Evolutionary conservation across 2,329 filamentous ascomycete species (phyloP).

Genomic region (Penicillium sp.): DNA sequence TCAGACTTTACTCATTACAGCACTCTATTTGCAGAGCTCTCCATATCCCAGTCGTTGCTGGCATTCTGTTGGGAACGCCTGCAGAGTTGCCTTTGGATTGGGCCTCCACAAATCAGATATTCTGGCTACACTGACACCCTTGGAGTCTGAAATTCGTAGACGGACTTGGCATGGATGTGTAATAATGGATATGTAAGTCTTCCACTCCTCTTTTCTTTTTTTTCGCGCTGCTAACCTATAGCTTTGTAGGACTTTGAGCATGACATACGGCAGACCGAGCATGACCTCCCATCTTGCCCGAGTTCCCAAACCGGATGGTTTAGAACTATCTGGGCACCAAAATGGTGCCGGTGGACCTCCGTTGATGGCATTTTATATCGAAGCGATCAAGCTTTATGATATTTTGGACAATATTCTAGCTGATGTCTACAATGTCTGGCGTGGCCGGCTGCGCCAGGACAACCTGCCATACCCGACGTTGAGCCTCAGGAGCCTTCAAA

Average conservation of each 20-base stretch:
- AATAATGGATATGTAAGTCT: conserved; percentile 29
- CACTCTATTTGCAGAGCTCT: conserved; percentile 38
- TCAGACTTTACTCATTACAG: conserved; percentile 39
- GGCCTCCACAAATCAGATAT: conserved; percentile 36
- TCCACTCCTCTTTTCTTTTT: conserved; percentile 5
- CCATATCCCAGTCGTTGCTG: conserved; percentile 39
- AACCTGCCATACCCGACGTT: neutral
- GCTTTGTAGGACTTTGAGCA: conserved; percentile 28
- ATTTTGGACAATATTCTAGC: conserved; percentile 6
- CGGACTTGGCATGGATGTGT: conserved; percentile 37
- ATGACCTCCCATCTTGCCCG: conserved; percentile 21
- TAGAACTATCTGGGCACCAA: neutral
- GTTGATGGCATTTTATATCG: neutral
- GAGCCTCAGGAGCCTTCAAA: neutral
- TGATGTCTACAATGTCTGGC: conserved; percentile 8
- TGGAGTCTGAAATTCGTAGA: conserved; percentile 34
- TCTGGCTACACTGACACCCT: conserved; percentile 5
- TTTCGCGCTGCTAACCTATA: neutral
- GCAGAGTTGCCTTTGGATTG: conserved; percentile 38
- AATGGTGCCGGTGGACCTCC: neutral
- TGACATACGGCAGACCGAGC: conserved; percentile 28
- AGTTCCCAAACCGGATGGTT: conserved; percentile 2
- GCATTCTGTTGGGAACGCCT: conserved; percentile 40
- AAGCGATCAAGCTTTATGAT: conserved; percentile 4
- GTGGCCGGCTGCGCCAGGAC: conserved; percentile 1